Evolutionary conservation across 2,329 filamentous ascomycete genomes (phyloP), one percentile per base, ranked within the genome.

Genomic region (Leptographium galeiforme): DNA sequence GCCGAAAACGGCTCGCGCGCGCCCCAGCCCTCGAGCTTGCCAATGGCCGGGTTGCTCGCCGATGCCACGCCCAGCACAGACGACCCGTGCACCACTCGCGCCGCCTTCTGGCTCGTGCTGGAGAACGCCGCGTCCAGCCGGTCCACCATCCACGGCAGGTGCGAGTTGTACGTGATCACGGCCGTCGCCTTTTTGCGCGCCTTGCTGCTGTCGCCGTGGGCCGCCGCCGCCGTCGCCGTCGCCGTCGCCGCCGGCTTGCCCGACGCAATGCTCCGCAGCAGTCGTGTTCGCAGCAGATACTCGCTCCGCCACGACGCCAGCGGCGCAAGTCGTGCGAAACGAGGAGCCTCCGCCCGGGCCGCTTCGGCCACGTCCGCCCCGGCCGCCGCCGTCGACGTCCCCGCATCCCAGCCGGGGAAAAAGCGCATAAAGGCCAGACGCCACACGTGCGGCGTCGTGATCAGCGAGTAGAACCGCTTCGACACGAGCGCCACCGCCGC

Each of bases 221-320:
- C 36, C 18, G 16, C 36, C 6, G 25, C 8, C 7, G 11, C 19
- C 18, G 18, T 19, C 1, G 25, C 19, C 18, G 18, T 19, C 1
- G 25, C 14, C 6, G 16, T 65, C 11, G 73, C 71, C 40, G 77
- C 70, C 55, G 91, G 89, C 64, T 90, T 95, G 50, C 91, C 93
- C 56, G 88, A 82, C 48, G 78, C 78, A 54, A 97, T 73, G 57
- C 87, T 93, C 46, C 89, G 81, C 51, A 97, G 71, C 51, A 97
- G 77, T 48, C 88, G 80, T 2, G 89, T 96, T 48, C 93, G 79
- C 54, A 95, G 71, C 48, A 97, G 85, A 63, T 97, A 98, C 67
- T 98, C 93, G 67, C 88, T 96, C 60, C 91, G 81, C 91, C 93
- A 97, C 10, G 90, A 93, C n/a, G 89, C 86, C 57, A 90, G 70